These are phyloP conservation scores for Craspedostauros australis DNA, from an alignment of 108 stramenopile species.

Conservation along the genomic window DNA sequence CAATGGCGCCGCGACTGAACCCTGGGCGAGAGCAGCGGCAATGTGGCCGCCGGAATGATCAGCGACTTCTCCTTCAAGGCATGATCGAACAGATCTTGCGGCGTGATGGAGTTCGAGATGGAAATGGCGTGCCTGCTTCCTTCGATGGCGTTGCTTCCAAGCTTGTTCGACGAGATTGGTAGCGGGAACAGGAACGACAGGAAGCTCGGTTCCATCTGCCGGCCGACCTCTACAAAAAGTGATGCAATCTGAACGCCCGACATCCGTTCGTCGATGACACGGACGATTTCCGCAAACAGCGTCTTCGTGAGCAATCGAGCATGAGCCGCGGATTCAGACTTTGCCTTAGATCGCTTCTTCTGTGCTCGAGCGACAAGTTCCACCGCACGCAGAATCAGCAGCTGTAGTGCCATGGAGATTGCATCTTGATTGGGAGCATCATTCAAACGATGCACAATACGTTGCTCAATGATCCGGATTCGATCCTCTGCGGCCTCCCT, in stretches of 20 bases:
- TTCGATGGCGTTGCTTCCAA: background rate
- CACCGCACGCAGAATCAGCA: constrained; percentile 18
- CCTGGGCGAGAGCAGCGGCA: constrained; percentile 20
- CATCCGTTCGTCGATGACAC: constrained; percentile 10
- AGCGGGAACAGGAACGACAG: constrained; percentile 19
- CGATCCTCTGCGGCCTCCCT: no score
- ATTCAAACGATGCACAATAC: constrained; percentile 11
- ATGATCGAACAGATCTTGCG: constrained; percentile 11
- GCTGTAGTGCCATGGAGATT: constrained; percentile 24
- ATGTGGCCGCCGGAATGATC: constrained; percentile 15
- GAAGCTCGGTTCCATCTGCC: constrained; percentile 27
- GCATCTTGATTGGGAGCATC: constrained; percentile 18
- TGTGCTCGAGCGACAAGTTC: constrained; percentile 14
- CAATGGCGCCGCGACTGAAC: constrained; percentile 14
- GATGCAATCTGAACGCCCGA: constrained; percentile 30
- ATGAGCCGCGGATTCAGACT: constrained; percentile 1
- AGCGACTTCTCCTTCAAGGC: constrained; percentile 17
- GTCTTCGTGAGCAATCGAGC: constrained; percentile 2
- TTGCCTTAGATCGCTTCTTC: constrained; percentile 8
- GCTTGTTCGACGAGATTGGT: constrained; percentile 3
- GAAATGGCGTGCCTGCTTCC: background rate
- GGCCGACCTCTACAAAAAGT: constrained; percentile 26
- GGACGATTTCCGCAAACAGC: constrained; percentile 15
- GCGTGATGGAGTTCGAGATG: constrained; percentile 10
- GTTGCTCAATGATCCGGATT: constrained; percentile 14